phyloP scores from a whole-genome alignment of 148 eudicot genomes.

The Vaccinium vitisidaea region DNA sequence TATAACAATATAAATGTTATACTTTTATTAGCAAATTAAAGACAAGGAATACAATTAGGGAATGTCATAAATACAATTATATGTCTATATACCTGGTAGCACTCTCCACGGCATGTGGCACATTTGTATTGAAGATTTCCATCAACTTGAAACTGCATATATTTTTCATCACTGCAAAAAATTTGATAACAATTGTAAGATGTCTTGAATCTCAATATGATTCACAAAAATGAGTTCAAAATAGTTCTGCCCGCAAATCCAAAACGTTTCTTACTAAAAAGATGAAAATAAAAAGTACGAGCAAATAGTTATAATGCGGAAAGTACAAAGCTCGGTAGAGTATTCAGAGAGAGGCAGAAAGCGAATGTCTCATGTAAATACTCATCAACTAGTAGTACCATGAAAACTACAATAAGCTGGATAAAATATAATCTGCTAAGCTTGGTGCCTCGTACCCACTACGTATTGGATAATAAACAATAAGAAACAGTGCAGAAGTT shows the following conservation, averaged over 20 bases:
- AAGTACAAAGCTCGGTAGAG: background rate
- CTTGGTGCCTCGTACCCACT: background rate
- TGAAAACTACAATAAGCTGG: background rate
- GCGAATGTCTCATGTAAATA: background rate
- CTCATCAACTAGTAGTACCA: slow-evolving; percentile 1
- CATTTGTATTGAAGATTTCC: slow-evolving; percentile 87
- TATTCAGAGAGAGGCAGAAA: background rate
- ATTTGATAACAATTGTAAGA: background rate
- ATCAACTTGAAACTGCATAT: slow-evolving; percentile 86
- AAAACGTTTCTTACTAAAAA: background rate
- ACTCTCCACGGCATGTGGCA: slow-evolving; percentile 95
- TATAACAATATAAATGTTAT: background rate
- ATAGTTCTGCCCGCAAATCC: background rate
- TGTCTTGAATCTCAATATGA: background rate
- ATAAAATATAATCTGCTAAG: background rate
- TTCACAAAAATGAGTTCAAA: background rate
- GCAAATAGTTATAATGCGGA: background rate
- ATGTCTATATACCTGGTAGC: slow-evolving; percentile 60
- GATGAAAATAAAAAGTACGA: background rate
- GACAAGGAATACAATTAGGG: background rate
- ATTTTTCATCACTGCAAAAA: slow-evolving; percentile 76
- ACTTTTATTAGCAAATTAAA: background rate
- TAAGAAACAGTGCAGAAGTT: background rate
- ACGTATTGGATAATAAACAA: background rate
- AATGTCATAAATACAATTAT: background rate